These are phyloP conservation scores for Globisporangium ultimum DNA, from an alignment of 352 stramenopile species.

Conservation along the genomic window DNA sequence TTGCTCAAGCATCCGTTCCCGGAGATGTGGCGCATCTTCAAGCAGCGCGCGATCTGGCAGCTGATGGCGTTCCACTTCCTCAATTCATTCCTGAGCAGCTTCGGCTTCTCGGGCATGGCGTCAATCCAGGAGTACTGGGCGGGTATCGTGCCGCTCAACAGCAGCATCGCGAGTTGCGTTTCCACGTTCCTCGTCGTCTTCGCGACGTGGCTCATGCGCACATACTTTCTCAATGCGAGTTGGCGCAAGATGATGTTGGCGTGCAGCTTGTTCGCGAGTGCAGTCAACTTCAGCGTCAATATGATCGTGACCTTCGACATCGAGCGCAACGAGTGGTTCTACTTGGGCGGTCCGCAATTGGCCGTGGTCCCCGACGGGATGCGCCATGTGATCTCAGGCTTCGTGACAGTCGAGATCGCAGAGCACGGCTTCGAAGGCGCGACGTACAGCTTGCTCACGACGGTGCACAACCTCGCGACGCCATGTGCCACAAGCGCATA, in stretches of 20 bases:
- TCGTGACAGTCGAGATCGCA: constrained; percentile 67
- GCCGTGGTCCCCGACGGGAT: constrained; percentile 60
- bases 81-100: constrained; percentile 57
- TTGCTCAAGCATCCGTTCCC: constrained; percentile 32
- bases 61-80: constrained; percentile 66
- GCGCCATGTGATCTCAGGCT: constrained; percentile 51
- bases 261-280: constrained; percentile 41
- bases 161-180: constrained; percentile 45
- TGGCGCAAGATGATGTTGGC: constrained; percentile 55
- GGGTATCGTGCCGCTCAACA: constrained; percentile 51
- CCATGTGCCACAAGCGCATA: constrained; percentile 52
- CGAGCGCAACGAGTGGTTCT: constrained; percentile 69
- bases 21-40: constrained; percentile 69
- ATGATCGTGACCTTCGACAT: constrained; percentile 57
- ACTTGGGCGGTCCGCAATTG: constrained; percentile 52
- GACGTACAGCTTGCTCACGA: constrained; percentile 65
- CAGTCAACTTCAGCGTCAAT: constrained; percentile 39
- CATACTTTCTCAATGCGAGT: constrained; percentile 55
- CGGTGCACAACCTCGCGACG: constrained; percentile 53
- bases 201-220: constrained; percentile 51
- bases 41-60: constrained; percentile 71
- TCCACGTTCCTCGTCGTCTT: constrained; percentile 49
- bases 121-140: constrained; percentile 62
- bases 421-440: constrained; percentile 69
- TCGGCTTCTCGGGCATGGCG: constrained; percentile 48